These are phyloP conservation scores for Cutaneotrichosporon sp. DNA, from an alignment of 1,284 basidiomycete species.

Conservation along the genomic window DNA sequence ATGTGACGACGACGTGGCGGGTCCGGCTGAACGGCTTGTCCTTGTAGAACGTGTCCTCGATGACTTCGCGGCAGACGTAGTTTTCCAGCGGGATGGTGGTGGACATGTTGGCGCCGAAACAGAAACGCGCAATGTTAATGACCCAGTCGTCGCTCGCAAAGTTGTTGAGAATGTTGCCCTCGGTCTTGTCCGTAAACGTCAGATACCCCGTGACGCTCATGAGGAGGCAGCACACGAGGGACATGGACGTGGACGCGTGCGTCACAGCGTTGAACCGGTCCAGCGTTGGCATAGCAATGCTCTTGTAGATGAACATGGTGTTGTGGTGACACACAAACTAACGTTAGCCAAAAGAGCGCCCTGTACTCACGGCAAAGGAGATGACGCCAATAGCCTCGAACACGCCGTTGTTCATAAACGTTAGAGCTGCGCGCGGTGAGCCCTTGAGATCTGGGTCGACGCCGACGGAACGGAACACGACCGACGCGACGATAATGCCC, in stretches of 20 bases:
- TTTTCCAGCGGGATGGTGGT: slow-evolving; percentile 59
- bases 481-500: slow-evolving; percentile 85
- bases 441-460: slow-evolving; percentile 76
- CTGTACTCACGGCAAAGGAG: slow-evolving; percentile 66
- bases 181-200: slow-evolving; percentile 90
- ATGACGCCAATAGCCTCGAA: slow-evolving; percentile 93
- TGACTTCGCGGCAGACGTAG: slow-evolving; percentile 56
- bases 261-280: slow-evolving; percentile 82
- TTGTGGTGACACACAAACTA: slow-evolving; percentile 81
- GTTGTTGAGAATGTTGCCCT: slow-evolving; percentile 91
- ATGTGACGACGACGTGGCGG: slow-evolving; percentile 88
- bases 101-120: slow-evolving; percentile 97
- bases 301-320: slow-evolving; percentile 89
- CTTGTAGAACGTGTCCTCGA: slow-evolving; percentile 89
- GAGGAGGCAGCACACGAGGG: slow-evolving; percentile 71
- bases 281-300: slow-evolving; percentile 83
- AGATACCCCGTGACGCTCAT: slow-evolving; percentile 87
- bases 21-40: slow-evolving; percentile 70
- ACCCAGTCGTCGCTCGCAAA: slow-evolving; percentile 71
- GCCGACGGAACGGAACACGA: slow-evolving; percentile 77
- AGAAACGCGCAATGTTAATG: slow-evolving; percentile 90
- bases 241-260: slow-evolving; percentile 79
- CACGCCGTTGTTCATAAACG: slow-evolving; percentile 67
- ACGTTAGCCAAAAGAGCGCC: neutral
- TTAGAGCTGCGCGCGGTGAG: slow-evolving; percentile 56